These are phyloP conservation scores for Porphyrellus cyaneotinctus DNA, from an alignment of 768 basidiomycete species.

Conservation along the genomic window DNA sequence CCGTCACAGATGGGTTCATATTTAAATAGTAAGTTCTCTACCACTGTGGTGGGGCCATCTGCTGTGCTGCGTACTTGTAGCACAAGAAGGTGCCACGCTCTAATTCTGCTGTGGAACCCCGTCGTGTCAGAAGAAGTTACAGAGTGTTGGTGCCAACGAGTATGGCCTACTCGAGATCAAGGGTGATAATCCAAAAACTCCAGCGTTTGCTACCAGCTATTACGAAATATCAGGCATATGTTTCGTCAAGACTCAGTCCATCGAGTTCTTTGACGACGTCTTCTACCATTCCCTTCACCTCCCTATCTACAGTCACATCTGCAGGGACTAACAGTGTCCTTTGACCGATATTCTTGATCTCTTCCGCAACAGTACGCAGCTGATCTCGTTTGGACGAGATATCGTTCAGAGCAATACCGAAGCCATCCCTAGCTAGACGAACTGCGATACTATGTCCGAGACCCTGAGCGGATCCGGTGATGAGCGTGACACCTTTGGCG, in stretches of 20 bases:
- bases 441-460: conserved; percentile 20
- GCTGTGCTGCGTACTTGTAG: conserved; percentile 56
- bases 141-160: no score
- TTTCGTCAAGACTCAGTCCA: not conserved
- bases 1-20: no score
- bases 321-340: conserved; percentile 17
- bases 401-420: conserved; percentile 6
- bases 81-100: conserved; percentile 51
- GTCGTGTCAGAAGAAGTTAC: not conserved
- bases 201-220: conserved; percentile 20
- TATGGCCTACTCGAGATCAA: conserved; percentile 4
- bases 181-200: not conserved
- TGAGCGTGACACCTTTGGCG: conserved; percentile 25
- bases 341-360: conserved; percentile 20
- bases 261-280: conserved; percentile 29
- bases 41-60: no score
- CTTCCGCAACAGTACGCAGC: conserved; percentile 4
- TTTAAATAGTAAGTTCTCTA: no score
- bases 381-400: conserved; percentile 12
- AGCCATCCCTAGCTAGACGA: conserved; percentile 1
- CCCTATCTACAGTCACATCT: conserved; percentile 32
- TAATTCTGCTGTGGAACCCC: not conserved
- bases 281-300: not conserved
- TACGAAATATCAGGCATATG: not conserved
- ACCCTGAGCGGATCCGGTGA: conserved; percentile 29